phyloP scores from a whole-genome alignment of 768 basidiomycete genomes.

The Leccinum olivaceopallidum region DNA sequence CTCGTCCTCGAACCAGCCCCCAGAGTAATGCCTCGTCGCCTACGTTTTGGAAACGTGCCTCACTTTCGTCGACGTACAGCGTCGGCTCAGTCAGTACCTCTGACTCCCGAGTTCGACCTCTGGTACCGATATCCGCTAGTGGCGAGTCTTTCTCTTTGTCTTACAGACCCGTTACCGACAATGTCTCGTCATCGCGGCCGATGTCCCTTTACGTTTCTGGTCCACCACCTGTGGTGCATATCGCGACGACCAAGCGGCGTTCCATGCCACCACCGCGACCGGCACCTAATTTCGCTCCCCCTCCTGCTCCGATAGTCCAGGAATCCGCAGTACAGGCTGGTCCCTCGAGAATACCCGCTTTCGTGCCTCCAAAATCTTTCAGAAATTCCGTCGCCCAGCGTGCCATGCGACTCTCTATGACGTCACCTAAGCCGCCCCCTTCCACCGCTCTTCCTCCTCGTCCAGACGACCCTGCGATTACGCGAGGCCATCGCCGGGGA shows the following conservation, averaged over 20 bases:
- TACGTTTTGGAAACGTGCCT: slow-evolving; percentile 55
- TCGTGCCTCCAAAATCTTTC: slow-evolving; percentile 38
- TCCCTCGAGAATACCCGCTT: slow-evolving; percentile 5
- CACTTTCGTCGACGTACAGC: slow-evolving; percentile 50
- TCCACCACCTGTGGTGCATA: slow-evolving; percentile 14
- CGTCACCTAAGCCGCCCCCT: slow-evolving; percentile 66
- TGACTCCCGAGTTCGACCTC: slow-evolving; percentile 35
- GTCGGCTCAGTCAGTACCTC: slow-evolving; percentile 42
- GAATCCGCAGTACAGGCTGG: slow-evolving; percentile 8
- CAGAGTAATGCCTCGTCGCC: slow-evolving; percentile 48
- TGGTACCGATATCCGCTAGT: slow-evolving; percentile 10
- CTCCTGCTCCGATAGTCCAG: slow-evolving; percentile 56
- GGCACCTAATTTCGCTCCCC: slow-evolving; percentile 67
- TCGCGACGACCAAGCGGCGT: slow-evolving; percentile 44
- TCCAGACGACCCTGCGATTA: slow-evolving; percentile 52
- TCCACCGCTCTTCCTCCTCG: slow-evolving; percentile 60
- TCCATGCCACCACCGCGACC: slow-evolving; percentile 78
- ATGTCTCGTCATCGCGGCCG: slow-evolving; percentile 15
- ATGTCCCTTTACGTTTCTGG: slow-evolving; percentile 24
- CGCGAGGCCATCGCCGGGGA: slow-evolving; percentile 31
- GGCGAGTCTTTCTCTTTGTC: slow-evolving; percentile 15
- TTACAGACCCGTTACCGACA: slow-evolving; percentile 5
- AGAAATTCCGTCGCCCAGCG: slow-evolving; percentile 61
- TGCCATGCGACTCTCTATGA: slow-evolving; percentile 56
- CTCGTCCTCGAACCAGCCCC: slow-evolving; percentile 33